A percentile compares a stretch with the other conserved stretches of the same genome.
These are phyloP conservation scores for Calonectria multiphialidica DNA, from an alignment of 2,329 filamentous ascomycete species.

Conservation along the genomic window DNA sequence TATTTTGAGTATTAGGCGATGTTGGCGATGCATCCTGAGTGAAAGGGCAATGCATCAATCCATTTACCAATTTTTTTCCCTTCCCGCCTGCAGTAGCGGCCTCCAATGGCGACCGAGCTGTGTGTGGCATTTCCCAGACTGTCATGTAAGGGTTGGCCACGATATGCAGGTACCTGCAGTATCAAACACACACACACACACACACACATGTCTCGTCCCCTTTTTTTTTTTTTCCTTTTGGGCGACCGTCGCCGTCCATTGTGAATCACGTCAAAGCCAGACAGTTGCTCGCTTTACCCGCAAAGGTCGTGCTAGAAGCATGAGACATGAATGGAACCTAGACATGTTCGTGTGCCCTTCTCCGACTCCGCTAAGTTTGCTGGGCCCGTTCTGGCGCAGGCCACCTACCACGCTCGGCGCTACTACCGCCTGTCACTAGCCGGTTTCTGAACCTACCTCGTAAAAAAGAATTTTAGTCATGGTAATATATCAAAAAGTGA, in stretches of 20 bases:
- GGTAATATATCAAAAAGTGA: neutral
- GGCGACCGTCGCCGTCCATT: neutral
- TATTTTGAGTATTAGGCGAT: neutral
- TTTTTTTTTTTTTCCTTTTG: neutral
- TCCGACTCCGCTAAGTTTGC: neutral
- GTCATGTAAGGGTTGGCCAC: neutral
- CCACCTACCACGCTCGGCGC: neutral
- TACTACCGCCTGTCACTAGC: neutral
- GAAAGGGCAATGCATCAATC: no score
- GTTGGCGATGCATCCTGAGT: neutral
- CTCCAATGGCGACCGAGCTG: neutral
- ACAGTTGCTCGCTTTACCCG: neutral
- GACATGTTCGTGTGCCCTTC: neutral
- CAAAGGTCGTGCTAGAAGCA: neutral
- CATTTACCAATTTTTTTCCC: neutral
- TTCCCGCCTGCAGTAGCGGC: neutral
- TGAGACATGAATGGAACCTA: slow-evolving; percentile 3
- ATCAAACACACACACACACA: neutral
- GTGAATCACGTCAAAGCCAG: neutral
- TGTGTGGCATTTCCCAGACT: neutral
- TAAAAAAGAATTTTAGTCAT: neutral
- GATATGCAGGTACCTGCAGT: slow-evolving; percentile 6
- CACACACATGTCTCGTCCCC: neutral
- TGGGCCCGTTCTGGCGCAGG: neutral
- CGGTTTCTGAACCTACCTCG: neutral